phyloP scores from a whole-genome alignment of 495 filamentous ascomycete species.

The Cryomyces minteri region DNA sequence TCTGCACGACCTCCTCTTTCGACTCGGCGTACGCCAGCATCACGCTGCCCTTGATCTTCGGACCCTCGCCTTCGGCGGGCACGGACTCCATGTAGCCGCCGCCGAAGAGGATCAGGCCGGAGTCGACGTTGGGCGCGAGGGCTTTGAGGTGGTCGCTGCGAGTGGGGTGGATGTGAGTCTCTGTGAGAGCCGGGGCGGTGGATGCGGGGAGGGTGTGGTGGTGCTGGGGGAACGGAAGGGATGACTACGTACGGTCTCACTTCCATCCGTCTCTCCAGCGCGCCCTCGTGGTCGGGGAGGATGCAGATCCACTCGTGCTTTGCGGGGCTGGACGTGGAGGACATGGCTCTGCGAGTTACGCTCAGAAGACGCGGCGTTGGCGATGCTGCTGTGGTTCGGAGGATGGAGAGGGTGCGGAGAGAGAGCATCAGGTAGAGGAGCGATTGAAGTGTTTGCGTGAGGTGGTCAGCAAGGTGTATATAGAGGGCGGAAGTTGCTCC shows the following conservation, averaged over 20 bases:
- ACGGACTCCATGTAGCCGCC: slow-evolving; percentile 55
- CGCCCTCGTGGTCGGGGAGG: slow-evolving; percentile 54
- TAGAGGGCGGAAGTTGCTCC: no score
- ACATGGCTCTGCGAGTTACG: background rate
- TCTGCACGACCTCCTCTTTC: slow-evolving; percentile 48
- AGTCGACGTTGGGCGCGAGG: slow-evolving; percentile 24
- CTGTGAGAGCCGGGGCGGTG: slow-evolving; percentile 18
- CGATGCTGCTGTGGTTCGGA: no score
- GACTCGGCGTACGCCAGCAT: slow-evolving; percentile 42
- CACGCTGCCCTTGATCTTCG: slow-evolving; percentile 51
- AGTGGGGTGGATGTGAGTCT: background rate
- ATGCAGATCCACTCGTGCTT: slow-evolving; percentile 77
- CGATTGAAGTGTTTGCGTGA: no score
- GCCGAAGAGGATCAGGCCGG: slow-evolving; percentile 34
- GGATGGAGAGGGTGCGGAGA: no score
- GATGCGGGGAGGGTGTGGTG: background rate
- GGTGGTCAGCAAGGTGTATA: no score
- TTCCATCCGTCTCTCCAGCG: slow-evolving; percentile 47
- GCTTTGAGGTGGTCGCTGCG: slow-evolving; percentile 38
- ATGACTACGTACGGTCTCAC: slow-evolving; percentile 38
- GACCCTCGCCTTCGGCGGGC: slow-evolving; percentile 39
- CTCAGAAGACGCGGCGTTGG: no score
- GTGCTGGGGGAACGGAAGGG: background rate
- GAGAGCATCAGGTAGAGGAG: no score
- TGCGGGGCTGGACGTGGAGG: slow-evolving; percentile 1